A percentile compares a stretch with the other conserved stretches of the same genome.
These are phyloP conservation scores for Thalia dealbata DNA, from an alignment of 176 grass and related monocot species.

Conservation along the genomic window DNA sequence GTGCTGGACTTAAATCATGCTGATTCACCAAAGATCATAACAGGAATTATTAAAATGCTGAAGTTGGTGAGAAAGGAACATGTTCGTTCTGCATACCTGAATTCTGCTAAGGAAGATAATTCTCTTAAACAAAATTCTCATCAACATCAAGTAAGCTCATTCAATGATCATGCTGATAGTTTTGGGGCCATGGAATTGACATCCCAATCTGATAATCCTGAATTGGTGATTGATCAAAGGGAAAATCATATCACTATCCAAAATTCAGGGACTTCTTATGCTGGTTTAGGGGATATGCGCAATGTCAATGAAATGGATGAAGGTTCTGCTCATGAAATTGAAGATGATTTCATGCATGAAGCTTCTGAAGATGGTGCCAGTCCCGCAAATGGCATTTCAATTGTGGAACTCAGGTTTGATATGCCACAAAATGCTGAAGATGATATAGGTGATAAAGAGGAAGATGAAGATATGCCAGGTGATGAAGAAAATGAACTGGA, in stretches of 20 bases:
- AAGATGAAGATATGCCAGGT: slow-evolving; percentile 68
- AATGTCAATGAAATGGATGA: slow-evolving; percentile 64
- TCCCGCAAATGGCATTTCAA: slow-evolving; percentile 54
- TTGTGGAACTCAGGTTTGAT: slow-evolving; percentile 92
- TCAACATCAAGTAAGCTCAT: slow-evolving; percentile 40
- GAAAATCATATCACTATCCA: slow-evolving; percentile 44
- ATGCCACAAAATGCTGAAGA: slow-evolving; percentile 66
- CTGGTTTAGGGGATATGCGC: slow-evolving; percentile 80
- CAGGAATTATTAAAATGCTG: slow-evolving; percentile 70
- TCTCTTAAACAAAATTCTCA: slow-evolving; percentile 39
- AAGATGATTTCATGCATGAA: slow-evolving; percentile 97
- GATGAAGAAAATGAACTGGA: slow-evolving; percentile 80
- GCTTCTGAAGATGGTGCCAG: slow-evolving; percentile 67
- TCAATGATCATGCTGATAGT: slow-evolving; percentile 35
- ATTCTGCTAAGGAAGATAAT: slow-evolving; percentile 46
- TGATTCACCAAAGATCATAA: slow-evolving; percentile 87
- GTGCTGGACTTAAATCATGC: slow-evolving; percentile 81
- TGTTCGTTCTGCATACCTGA: slow-evolving; percentile 61
- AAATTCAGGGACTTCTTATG: slow-evolving; percentile 55
- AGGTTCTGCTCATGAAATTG: slow-evolving; percentile 46
- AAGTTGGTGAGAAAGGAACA: slow-evolving; percentile 90
- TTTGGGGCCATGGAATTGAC: slow-evolving; percentile 58
- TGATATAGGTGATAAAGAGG: slow-evolving; percentile 73
- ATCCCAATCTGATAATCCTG: slow-evolving; percentile 44
- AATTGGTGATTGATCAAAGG: slow-evolving; percentile 47